Evolutionary conservation across 805 yeast genomes (phyloP), one percentile per base, ranked within the genome.

Genomic region (Hanseniaspora meyeri): DNA sequence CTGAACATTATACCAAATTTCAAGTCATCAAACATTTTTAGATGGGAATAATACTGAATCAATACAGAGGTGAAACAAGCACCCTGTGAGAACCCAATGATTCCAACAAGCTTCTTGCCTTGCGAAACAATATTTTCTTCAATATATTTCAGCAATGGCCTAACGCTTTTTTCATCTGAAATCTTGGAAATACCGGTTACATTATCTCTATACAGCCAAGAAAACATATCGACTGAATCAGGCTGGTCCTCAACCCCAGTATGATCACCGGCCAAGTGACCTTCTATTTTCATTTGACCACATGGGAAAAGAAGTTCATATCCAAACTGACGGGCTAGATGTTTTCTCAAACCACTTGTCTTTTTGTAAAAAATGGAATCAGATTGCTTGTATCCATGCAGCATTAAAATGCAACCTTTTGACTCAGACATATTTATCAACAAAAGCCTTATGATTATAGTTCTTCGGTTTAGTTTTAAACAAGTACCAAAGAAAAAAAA

Each of bases 21-120:
- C 59, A 90, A 58, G 17, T 62, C 52, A 52, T 60, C 62, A 36
- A 59, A 57, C 60, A 60, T 58, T 65, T 77, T 59, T 36, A 68
- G 54, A 43, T 61, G 60, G 69, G 81, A 77, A 38, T 77, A 72
- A 58, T 78, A 75, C 48, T 84, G 74, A 27, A 84, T 66, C 14
- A 86, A 67, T 5, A 86, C 64, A 1, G 75, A 95, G 0, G 83
- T 81, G 27, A 90, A 68, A 0, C 90, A 95, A 3, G 95, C 95
- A 51, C 98, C 98, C 69, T 93, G 97, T 29, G 95, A 83, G 64
- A 91, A 91, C 0, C 96, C 97, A 45, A 91, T 67, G 8, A 91
- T 66, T 1, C 97, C 98, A 1, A 52, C 45, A 14, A 52, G 43
- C 27, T 43, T 52, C 38, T 52, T 52, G 8, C 81, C 85, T 34